A percentile compares a stretch with the other conserved stretches of the same genome.
phyloP scores from a whole-genome alignment of 2,329 filamentous ascomycete species.

The Aspergillus glaucus region DNA sequence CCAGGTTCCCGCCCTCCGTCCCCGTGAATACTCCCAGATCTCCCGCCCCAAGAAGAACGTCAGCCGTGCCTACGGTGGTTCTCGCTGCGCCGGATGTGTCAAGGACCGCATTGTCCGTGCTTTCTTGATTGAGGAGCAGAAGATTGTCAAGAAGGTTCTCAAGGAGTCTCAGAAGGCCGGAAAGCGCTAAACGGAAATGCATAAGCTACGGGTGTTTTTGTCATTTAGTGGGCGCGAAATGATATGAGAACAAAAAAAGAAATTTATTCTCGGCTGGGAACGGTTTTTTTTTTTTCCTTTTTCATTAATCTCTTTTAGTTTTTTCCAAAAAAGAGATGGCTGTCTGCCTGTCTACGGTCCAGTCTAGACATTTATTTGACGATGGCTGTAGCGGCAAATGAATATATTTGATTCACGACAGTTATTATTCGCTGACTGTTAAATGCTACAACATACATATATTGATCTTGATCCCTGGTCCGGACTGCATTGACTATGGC shows the following conservation, averaged over 20 bases:
- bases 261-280: slow-evolving; percentile 20
- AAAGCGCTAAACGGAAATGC: slow-evolving; percentile 35
- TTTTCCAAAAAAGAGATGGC: too few species aligned
- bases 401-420: background rate
- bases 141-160: slow-evolving; percentile 99
- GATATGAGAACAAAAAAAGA: slow-evolving; percentile 3
- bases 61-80: slow-evolving; percentile 96
- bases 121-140: slow-evolving; percentile 99
- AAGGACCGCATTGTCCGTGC: slow-evolving; percentile 96
- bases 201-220: slow-evolving; percentile 25
- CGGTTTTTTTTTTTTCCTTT: slow-evolving; percentile 21
- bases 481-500: too few species aligned
- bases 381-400: background rate
- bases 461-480: too few species aligned
- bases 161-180: slow-evolving; percentile 77
- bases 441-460: background rate
- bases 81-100: slow-evolving; percentile 97
- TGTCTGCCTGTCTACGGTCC: background rate
- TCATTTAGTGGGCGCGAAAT: slow-evolving; percentile 31
- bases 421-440: background rate
- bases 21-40: slow-evolving; percentile 94
- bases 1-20: slow-evolving; percentile 90
- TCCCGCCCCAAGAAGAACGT: slow-evolving; percentile 99
- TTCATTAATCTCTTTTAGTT: background rate
- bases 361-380: too few species aligned